Evolutionary conservation across 1,284 basidiomycete species (phyloP).

Genomic region (Schizopora paradoxa): DNA sequence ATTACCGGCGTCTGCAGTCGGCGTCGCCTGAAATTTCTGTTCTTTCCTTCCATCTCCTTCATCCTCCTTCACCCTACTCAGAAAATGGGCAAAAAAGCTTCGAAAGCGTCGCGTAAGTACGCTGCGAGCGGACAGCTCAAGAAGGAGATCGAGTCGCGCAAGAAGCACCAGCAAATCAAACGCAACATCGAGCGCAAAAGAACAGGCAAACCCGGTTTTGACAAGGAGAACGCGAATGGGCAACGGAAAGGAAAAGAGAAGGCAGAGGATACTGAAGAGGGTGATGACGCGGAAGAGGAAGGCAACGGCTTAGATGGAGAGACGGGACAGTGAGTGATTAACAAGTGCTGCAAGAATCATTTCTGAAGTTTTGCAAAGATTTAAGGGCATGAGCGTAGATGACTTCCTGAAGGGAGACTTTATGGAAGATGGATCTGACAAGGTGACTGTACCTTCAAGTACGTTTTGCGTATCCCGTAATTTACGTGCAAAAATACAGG

Average conservation of each 20-base stretch:
- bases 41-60: not conserved
- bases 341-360: not conserved
- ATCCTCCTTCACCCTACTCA: not conserved
- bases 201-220: conserved; percentile 20
- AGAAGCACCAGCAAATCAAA: conserved; percentile 70
- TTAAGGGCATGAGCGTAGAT: conserved; percentile 69
- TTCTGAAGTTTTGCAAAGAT: conserved; percentile 26
- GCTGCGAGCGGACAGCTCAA: conserved; percentile 83
- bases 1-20: too few relatives aligned
- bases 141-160: conserved; percentile 74
- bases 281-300: conserved; percentile 28
- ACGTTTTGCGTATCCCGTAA: conserved; percentile 6
- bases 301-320: conserved; percentile 35
- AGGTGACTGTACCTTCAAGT: conserved; percentile 30
- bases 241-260: conserved; percentile 38
- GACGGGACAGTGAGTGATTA: conserved; percentile 24
- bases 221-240: conserved; percentile 20
- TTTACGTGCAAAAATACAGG: too few relatives aligned
- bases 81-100: conserved; percentile 56
- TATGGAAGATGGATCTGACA: conserved; percentile 58
- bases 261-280: conserved; percentile 37
- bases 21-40: not conserved
- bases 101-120: conserved; percentile 83
- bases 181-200: conserved; percentile 61
- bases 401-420: conserved; percentile 76